A percentile compares a stretch with the other conserved stretches of the same genome.
Conservation (phyloP, 805 yeast species). For the Myxozyma udenii region DNA sequence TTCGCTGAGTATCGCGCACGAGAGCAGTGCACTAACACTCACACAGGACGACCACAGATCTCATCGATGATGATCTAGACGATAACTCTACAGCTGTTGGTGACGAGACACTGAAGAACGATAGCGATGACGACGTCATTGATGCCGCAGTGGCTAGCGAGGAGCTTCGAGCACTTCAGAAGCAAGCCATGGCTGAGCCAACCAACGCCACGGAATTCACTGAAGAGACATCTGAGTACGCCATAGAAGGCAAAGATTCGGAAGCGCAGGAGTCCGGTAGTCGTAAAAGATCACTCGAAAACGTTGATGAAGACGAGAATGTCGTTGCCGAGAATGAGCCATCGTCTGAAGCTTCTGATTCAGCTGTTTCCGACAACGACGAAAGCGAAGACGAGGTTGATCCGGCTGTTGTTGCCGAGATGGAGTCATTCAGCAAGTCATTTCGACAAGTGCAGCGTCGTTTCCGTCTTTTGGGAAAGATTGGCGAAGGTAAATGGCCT, state of each 20-base stretch:
- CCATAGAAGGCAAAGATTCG: too few species aligned
- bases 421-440: constrained; percentile 51
- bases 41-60: too few species aligned
- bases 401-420: constrained; percentile 57
- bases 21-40: too few species aligned
- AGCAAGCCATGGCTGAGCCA: too few species aligned
- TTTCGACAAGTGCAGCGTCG: constrained; percentile 53
- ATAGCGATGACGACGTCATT: background rate
- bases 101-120: constrained; percentile 1
- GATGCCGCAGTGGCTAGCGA: background rate
- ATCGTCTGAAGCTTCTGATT: constrained; percentile 6
- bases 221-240: too few species aligned
- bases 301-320: constrained; percentile 8
- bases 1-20: too few species aligned
- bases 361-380: constrained; percentile 14
- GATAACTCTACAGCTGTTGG: background rate
- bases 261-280: background rate
- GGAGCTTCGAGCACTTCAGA: background rate
- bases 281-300: background rate
- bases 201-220: too few species aligned
- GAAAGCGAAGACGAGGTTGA: constrained; percentile 31
- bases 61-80: background rate
- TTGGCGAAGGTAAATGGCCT: constrained; percentile 49
- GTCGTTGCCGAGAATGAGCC: constrained; percentile 1
- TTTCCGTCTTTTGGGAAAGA: constrained; percentile 53